A percentile compares a stretch with the other conserved stretches of the same genome.
These are phyloP conservation scores for Brassica hybrid DNA, from an alignment of 441 rosid species.

Conservation along the genomic window DNA sequence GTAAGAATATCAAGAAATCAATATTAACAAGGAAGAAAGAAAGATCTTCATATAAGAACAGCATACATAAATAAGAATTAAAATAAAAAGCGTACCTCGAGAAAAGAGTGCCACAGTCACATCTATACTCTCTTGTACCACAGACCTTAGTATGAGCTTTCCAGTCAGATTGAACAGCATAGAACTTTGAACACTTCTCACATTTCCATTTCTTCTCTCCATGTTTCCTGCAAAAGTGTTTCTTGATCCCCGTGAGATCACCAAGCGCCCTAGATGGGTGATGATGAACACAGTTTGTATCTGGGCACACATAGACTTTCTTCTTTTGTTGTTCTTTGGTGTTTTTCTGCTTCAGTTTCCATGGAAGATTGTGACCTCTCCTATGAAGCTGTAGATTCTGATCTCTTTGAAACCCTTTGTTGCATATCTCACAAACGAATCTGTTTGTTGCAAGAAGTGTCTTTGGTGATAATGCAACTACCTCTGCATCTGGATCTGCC, in stretches of 20 bases:
- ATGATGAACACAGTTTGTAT: constrained; percentile 66
- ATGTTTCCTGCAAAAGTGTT: constrained; percentile 74
- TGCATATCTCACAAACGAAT: constrained; percentile 90
- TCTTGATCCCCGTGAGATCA: constrained; percentile 81
- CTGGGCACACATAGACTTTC: constrained; percentile 77
- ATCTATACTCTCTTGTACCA: constrained; percentile 84
- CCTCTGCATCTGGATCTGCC: constrained; percentile 88
- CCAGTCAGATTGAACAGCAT: constrained; percentile 85
- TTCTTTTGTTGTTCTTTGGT: constrained; percentile 59
- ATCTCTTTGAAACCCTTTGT: constrained; percentile 88
- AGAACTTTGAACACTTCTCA: constrained; percentile 71
- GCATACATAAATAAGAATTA: not conserved
- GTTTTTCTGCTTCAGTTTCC: constrained; percentile 86
- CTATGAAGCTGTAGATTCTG: constrained; percentile 92
- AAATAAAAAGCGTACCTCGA: constrained; percentile 55
- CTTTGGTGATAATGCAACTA: constrained; percentile 82
- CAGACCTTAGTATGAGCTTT: constrained; percentile 81
- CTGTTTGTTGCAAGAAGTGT: constrained; percentile 81
- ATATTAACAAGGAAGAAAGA: constrained; percentile 8
- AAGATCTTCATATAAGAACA: constrained; percentile 13
- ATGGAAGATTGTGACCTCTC: constrained; percentile 93
- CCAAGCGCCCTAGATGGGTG: constrained; percentile 80
- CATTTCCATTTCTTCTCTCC: constrained; percentile 87
- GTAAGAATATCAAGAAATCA: not conserved
- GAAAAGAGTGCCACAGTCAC: constrained; percentile 94